Percentiles rank a stretch among this genome's conserved stretches.
Conservation (phyloP, 768 basidiomycete genomes). For the Arthromyces matolae region DNA sequence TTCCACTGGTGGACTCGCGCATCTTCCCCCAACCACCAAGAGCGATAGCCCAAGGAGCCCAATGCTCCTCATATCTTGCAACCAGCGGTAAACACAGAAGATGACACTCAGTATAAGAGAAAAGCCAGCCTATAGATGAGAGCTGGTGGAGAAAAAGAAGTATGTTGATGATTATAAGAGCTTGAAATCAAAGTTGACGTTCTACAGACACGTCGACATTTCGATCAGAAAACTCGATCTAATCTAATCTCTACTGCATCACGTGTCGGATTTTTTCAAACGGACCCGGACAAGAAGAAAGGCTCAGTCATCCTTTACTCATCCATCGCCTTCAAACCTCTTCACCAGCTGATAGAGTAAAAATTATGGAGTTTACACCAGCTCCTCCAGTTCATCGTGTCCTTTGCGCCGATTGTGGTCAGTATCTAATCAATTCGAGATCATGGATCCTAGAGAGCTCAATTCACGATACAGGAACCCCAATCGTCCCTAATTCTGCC, state of each 20-base stretch:
- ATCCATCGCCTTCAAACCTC: not conserved
- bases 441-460: slow-evolving; percentile 1
- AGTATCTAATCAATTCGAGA: slow-evolving; percentile 17
- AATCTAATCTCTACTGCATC: slow-evolving; percentile 15
- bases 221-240: not conserved
- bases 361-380: slow-evolving; percentile 73
- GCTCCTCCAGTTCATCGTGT: slow-evolving; percentile 76
- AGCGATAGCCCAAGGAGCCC: slow-evolving; percentile 16
- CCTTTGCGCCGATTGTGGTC: slow-evolving; percentile 87
- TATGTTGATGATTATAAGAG: not conserved
- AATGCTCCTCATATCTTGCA: slow-evolving; percentile 13
- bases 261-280: slow-evolving; percentile 17
- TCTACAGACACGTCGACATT: slow-evolving; percentile 19
- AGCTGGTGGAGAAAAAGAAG: slow-evolving; percentile 3
- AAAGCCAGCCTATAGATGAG: no score
- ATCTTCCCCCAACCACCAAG: slow-evolving; percentile 8
- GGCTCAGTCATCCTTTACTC: slow-evolving; percentile 13
- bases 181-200: no score
- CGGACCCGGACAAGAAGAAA: not conserved
- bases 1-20: slow-evolving; percentile 46
- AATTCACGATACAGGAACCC: slow-evolving; percentile 50
- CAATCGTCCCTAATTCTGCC: slow-evolving; percentile 88
- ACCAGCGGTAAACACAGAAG: not conserved
- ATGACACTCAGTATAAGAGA: not conserved
- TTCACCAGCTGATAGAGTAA: not conserved